Evolutionary conservation across 78 protist species (phyloP).

Genomic region (Isochrysis galbana): DNA sequence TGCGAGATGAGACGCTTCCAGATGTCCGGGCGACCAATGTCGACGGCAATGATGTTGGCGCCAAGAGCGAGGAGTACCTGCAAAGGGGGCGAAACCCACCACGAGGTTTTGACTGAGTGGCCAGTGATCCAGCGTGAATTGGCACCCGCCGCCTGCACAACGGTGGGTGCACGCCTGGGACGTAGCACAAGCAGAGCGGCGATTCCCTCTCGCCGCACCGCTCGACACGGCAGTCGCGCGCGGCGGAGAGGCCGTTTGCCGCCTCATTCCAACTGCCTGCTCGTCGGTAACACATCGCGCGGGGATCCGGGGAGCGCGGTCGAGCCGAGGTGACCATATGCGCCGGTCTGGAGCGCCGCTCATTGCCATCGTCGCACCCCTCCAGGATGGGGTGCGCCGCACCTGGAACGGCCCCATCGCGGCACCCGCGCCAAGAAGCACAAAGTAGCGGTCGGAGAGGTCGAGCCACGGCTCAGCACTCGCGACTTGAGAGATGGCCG

Average conservation of each 20-base stretch:
- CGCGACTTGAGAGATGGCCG: background rate
- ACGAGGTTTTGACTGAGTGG: too few relatives aligned
- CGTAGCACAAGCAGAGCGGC: too few relatives aligned
- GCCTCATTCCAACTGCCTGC: too few relatives aligned
- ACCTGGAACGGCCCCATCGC: conserved; percentile 65
- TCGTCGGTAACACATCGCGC: too few relatives aligned
- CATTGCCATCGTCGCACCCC: background rate
- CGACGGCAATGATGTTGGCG: conserved; percentile 66
- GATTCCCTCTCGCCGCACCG: too few relatives aligned
- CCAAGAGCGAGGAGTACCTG: conserved; percentile 45
- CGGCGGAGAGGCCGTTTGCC: too few relatives aligned
- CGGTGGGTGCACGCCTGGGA: too few relatives aligned
- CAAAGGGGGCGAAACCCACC: too few relatives aligned
- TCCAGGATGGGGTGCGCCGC: background rate
- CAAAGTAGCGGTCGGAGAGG: conserved; percentile 56
- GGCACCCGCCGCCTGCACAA: too few relatives aligned
- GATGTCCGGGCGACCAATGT: conserved; percentile 19
- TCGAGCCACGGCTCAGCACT: conserved; percentile 41
- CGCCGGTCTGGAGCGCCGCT: background rate
- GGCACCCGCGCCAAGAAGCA: conserved; percentile 62
- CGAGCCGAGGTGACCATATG: background rate
- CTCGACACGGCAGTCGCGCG: too few relatives aligned
- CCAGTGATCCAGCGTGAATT: too few relatives aligned
- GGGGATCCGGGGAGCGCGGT: background rate
- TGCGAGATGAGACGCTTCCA: conserved; percentile 48